These are phyloP conservation scores for Jacaranda mimosifolia DNA, from an alignment of 257 asterid species.

Conservation along the genomic window DNA sequence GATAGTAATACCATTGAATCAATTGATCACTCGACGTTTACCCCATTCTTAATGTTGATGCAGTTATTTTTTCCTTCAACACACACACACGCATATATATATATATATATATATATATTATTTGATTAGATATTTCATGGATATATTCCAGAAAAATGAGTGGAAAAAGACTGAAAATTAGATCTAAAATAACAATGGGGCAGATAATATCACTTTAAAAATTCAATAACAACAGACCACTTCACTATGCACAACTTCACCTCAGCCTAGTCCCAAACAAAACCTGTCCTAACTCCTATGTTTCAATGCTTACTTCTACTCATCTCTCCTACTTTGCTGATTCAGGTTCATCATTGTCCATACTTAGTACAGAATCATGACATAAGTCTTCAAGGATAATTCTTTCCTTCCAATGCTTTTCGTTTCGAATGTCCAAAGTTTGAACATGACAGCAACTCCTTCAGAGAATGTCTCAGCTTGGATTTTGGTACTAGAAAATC, in stretches of 20 bases:
- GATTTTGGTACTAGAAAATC: constrained; percentile 35
- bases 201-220: background rate
- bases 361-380: background rate
- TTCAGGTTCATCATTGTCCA: background rate
- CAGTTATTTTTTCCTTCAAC: too few relatives aligned
- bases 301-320: background rate
- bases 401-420: constrained; percentile 14
- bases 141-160: background rate
- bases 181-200: too few relatives aligned
- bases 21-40: too few relatives aligned
- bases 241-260: constrained; percentile 23
- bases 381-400: constrained; percentile 4
- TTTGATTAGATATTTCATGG: background rate
- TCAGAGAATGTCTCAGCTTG: constrained; percentile 42
- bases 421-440: constrained; percentile 23
- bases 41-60: too few relatives aligned
- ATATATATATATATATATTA: too few relatives aligned
- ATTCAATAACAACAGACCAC: constrained; percentile 9
- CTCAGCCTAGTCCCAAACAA: too few relatives aligned
- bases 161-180: background rate
- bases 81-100: too few relatives aligned
- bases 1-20: too few relatives aligned
- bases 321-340: background rate
- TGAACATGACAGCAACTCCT: constrained; percentile 48
- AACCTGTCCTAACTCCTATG: background rate